A percentile compares a stretch with the other conserved stretches of the same genome.
These are phyloP conservation scores for Paramecium tetraurelia DNA, from an alignment of 73 alveolate species.

Conservation along the genomic window DNA sequence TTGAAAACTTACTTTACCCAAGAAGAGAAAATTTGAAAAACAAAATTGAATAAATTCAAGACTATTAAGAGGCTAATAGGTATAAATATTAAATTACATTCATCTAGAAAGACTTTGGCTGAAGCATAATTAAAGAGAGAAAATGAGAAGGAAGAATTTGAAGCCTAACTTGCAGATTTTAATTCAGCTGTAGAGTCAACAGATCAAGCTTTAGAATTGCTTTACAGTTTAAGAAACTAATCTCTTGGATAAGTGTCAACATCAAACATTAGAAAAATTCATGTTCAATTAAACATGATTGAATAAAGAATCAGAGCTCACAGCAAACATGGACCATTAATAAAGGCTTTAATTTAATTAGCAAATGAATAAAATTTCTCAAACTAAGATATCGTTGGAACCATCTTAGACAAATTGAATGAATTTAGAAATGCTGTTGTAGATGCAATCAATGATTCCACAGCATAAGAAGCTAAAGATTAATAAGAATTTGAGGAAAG, in stretches of 20 bases:
- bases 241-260: not conserved
- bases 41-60: not conserved
- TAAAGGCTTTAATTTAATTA: slow-evolving; percentile 2
- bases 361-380: slow-evolving; percentile 49
- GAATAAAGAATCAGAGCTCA: slow-evolving; percentile 7
- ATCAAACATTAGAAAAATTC: not conserved
- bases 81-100: not conserved
- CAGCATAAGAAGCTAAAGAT: not conserved
- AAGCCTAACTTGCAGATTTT: not conserved
- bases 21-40: slow-evolving; percentile 6
- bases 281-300: not conserved
- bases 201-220: not conserved
- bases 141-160: slow-evolving; percentile 10
- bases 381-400: not conserved
- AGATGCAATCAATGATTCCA: slow-evolving; percentile 21
- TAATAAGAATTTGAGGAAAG: slow-evolving; percentile 25
- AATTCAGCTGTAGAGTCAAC: slow-evolving; percentile 24
- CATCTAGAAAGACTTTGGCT: not conserved
- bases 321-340: not conserved
- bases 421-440: slow-evolving; percentile 48
- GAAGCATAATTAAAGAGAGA: slow-evolving; percentile 33
- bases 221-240: not conserved
- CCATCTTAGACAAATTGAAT: slow-evolving; percentile 4
- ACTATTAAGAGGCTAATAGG: slow-evolving; percentile 39
- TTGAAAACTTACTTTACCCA: not conserved